phyloP scores from a whole-genome alignment of 768 basidiomycete genomes.

The Steccherinum ochraceum region DNA sequence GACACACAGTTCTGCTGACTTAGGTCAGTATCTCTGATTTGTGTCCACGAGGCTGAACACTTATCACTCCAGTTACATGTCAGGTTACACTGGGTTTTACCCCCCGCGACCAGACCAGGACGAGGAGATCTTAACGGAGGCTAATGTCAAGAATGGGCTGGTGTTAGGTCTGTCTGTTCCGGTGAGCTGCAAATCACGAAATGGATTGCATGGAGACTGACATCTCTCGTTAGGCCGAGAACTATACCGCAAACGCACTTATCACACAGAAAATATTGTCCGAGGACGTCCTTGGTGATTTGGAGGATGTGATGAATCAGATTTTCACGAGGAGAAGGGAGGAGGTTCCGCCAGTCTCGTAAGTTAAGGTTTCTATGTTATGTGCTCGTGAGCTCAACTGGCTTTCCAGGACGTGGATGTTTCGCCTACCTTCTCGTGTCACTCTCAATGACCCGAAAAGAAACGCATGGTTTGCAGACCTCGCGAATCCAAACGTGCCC shows the following conservation, averaged over 20 bases:
- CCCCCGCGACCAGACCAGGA: conserved; percentile 72
- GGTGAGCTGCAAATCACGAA: conserved; percentile 33
- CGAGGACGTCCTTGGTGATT: conserved; percentile 44
- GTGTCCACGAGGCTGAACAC: background rate
- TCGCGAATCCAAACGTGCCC: conserved; percentile 76
- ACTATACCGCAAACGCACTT: conserved; percentile 51
- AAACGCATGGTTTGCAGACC: conserved; percentile 78
- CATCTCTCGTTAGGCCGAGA: conserved; percentile 44
- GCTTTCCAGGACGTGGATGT: conserved; percentile 48
- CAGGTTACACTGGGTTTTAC: conserved; percentile 73
- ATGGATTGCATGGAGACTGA: background rate
- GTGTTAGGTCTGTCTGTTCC: conserved; percentile 45
- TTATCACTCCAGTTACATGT: background rate
- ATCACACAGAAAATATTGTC: conserved; percentile 47
- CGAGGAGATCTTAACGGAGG: conserved; percentile 64
- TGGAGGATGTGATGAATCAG: conserved; percentile 74
- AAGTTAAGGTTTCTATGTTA: conserved; percentile 21
- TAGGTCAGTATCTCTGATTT: conserved; percentile 42
- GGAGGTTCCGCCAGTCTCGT: conserved; percentile 57
- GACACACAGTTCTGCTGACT: conserved; percentile 58
- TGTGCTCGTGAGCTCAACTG: background rate
- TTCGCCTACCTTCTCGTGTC: conserved; percentile 77
- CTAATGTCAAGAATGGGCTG: conserved; percentile 64
- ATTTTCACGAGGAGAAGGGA: conserved; percentile 63
- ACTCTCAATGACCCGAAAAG: conserved; percentile 75